Evolutionary conservation across 228 moss, liverwort and hornwort genomes (phyloP), one percentile per base, ranked within the genome.

Genomic region (Sphagnum magellanicum): DNA sequence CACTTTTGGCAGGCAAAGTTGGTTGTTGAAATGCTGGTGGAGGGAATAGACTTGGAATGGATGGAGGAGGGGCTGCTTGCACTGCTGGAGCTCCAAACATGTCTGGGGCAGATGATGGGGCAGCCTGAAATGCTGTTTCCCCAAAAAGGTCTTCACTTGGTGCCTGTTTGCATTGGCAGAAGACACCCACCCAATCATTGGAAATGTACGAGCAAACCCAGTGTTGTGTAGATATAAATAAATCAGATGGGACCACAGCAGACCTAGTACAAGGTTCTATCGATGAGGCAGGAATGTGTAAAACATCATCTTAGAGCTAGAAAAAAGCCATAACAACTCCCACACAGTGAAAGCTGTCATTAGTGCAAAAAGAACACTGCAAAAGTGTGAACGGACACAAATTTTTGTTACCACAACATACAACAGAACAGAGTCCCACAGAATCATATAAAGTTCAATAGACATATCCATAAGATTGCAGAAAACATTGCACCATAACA

Each of bases 71-170:
- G 9, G 67, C 11, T 17, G 70, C 17, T 69, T 16, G 10, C 16
- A 67, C 49, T 4, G 72, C 12, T 48, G 74, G 68, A 4, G 75
- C 62, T 67, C 67, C 65, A 15, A 73, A 72, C 55, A 55, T 12
- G 0, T 71, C 15, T 4, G 72, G 51, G 50, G 73, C 46, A 7
- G 77, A 50, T 14, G 72, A 49, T 57, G 73, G 83, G 5, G 50
- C 72, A 16, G 52, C 77, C 17, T 68, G 49, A 60, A 84, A 84
- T 8, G 77, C 71, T 52, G 70, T 16, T 53, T 68, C 59, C 64
- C 83, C 83, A 70, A 84, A 84, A 8, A 73, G 70, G 16, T 84
- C 72, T 49, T 79, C 79, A 47, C 60, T 61, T 55, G 55, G 55
- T 55, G 9, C 55, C 55, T 55, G 55, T 55, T 8, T 55, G 32